Conservation (phyloP, 164 flowering plant species). For the Euptelea pleiosperma region DNA sequence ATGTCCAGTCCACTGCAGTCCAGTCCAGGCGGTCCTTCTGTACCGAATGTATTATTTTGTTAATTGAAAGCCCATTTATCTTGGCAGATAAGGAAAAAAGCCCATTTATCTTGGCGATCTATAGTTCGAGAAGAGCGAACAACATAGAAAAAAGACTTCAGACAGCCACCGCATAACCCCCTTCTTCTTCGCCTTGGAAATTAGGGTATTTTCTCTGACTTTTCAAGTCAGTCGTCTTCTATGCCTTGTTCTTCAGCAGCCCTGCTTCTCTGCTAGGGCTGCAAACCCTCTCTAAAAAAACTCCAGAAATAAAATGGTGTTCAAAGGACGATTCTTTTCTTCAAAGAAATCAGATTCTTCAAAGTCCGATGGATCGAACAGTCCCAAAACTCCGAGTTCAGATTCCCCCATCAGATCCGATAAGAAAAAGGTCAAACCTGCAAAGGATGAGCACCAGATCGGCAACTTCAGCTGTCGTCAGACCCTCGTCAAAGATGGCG, state of each 20-base stretch:
- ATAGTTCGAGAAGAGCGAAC: too few relatives aligned
- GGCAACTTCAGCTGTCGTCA: conserved; percentile 18
- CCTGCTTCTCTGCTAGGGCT: too few relatives aligned
- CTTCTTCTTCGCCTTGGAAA: background rate
- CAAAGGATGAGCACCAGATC: conserved; percentile 28
- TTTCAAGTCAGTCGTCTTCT: background rate
- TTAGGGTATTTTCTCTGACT: background rate
- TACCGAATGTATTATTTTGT: too few relatives aligned
- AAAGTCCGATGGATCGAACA: conserved; percentile 72
- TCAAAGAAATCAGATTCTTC: conserved; percentile 84
- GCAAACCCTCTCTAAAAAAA: too few relatives aligned
- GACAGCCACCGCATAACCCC: too few relatives aligned
- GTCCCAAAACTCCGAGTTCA: conserved; percentile 63
- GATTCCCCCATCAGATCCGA: conserved; percentile 76
- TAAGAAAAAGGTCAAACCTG: conserved; percentile 71
- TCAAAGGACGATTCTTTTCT: conserved; percentile 88
- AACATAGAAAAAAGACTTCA: too few relatives aligned
- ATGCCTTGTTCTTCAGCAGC: background rate
- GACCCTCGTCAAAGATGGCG: conserved; percentile 33
- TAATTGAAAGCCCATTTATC: too few relatives aligned
- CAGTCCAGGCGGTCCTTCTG: too few relatives aligned
- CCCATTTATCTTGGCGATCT: too few relatives aligned
- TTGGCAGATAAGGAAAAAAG: too few relatives aligned
- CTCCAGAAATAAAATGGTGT: conserved; percentile 51
- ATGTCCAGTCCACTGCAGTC: too few relatives aligned